Conservation (phyloP, 371 early-diverging fungal genomes). For the Entomophthora muscae region DNA sequence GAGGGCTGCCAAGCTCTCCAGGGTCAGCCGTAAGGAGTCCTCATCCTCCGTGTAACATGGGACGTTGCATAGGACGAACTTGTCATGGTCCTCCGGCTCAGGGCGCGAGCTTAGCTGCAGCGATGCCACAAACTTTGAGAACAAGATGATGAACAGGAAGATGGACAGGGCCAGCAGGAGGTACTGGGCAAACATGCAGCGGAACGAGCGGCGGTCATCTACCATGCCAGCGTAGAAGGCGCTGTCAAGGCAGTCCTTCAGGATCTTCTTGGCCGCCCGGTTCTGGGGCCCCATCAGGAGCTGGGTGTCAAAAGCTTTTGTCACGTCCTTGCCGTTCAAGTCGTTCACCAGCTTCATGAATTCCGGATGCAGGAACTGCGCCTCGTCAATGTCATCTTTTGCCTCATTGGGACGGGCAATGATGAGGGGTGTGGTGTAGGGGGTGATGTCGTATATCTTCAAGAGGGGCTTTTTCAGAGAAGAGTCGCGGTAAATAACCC, state of each 20-base stretch:
- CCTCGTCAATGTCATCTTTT: background rate
- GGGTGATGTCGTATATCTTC: background rate
- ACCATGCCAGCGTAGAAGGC: slow-evolving; percentile 75
- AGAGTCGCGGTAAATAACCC: background rate
- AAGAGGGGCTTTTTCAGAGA: background rate
- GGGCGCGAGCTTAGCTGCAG: slow-evolving; percentile 57
- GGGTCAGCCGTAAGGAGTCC: slow-evolving; percentile 76
- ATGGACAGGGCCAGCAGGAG: slow-evolving; percentile 59
- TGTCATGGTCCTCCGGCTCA: slow-evolving; percentile 71
- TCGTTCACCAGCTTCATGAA: background rate
- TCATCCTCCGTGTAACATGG: slow-evolving; percentile 98
- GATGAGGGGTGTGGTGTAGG: background rate
- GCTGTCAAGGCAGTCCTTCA: slow-evolving; percentile 48
- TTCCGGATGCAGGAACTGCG: background rate
- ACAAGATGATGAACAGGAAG: slow-evolving; percentile 64
- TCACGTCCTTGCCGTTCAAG: background rate
- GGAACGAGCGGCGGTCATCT: slow-evolving; percentile 59
- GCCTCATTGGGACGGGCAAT: background rate
- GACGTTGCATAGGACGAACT: slow-evolving; percentile 71
- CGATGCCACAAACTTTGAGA: slow-evolving; percentile 86
- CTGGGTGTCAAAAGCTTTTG: background rate
- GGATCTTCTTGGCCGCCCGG: background rate
- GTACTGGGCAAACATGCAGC: slow-evolving; percentile 75
- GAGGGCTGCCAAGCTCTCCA: slow-evolving; percentile 81
- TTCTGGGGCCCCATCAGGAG: background rate